Conservation (phyloP, 176 grass and related monocot genomes). For the Oropetium thomaeum region DNA sequence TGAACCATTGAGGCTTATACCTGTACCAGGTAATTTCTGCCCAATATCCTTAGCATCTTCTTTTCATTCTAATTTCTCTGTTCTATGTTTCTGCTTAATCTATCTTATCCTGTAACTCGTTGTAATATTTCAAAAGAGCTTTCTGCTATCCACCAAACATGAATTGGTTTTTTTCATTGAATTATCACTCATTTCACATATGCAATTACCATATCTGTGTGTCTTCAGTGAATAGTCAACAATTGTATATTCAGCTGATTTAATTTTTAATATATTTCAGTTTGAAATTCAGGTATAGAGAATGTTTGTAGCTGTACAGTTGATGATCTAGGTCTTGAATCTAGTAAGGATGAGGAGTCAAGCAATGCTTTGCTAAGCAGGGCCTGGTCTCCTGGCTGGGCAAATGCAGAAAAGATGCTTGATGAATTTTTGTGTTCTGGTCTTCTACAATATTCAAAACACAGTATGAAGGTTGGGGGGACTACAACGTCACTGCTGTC, state of each 20-base stretch:
- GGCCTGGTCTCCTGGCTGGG: constrained; percentile 84
- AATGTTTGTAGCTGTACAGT: constrained; percentile 57
- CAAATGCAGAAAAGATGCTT: constrained; percentile 68
- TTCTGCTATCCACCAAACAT: background rate
- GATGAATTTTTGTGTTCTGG: constrained; percentile 68
- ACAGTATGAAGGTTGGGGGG: constrained; percentile 72
- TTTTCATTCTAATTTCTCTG: constrained; percentile 5
- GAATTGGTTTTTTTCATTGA: background rate
- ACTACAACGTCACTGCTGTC: constrained; percentile 76
- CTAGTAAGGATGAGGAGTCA: constrained; percentile 76
- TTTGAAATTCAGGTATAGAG: constrained; percentile 55
- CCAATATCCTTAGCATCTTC: background rate
- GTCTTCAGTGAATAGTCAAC: background rate
- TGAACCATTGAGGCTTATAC: constrained; percentile 61
- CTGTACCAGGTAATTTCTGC: constrained; percentile 55
- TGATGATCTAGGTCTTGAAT: constrained; percentile 82
- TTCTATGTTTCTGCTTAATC: background rate
- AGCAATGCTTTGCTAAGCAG: constrained; percentile 89
- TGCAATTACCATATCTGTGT: background rate
- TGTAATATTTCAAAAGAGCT: background rate
- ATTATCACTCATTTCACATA: background rate
- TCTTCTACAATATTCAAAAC: constrained; percentile 71
- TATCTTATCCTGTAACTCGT: background rate
- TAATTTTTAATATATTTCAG: constrained; percentile 32
- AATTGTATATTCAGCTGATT: constrained; percentile 11